Base-by-base conservation (phyloP, 2,329 filamentous ascomycete species). In the Fusarium heterosporum region DNA sequence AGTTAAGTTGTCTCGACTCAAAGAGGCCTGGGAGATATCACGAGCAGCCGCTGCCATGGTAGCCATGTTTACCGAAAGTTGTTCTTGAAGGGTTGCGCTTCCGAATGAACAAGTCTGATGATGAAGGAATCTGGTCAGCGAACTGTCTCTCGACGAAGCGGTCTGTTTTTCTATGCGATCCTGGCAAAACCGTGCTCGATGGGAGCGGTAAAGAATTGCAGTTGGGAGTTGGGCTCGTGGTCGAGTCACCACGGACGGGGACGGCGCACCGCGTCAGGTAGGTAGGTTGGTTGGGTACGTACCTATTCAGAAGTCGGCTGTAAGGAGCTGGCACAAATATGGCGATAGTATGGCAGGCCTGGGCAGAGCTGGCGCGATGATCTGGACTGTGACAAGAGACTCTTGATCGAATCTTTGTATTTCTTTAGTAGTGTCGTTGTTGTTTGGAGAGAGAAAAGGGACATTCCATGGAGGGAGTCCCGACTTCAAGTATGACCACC, bases 1-100 rank as follows among this genome's bases (percentile, higher is more conserved):
- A 89, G 87, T 82, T 78, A 90, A 90, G 87, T 86, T 87, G 87
- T 90, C 87, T 89, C 87, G 86, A 83, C 78, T 80, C 78, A 77
- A 77, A 81, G 82, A 84, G 82, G 84, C 81, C 84, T 84, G 84
- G 76, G 83, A 84, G 81, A 89, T 89, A 85, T 89, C 87, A 85
- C 87, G 86, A 85, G 82, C 86, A 86, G 84, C 85, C 82, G 86
- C 82, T 85, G 85, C 84, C 87, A 87, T 85, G 78, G 82, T 84
- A 84, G 87, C 87, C 86, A 88, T 89, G 76, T 82, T 82, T 82
- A 77, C 79, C 77, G 74, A 63, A 74, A 76, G 70, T 74, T 68
- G 66, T 75, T 70, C 55, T 69, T 73, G 67, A 70, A 58, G 61
- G 68, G 58, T 63, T 72, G 78, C 70, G 80, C 81, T 85, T 84